These are phyloP conservation scores for Fusarium sp. DNA, from an alignment of 2,329 filamentous ascomycete species.

Conservation along the genomic window DNA sequence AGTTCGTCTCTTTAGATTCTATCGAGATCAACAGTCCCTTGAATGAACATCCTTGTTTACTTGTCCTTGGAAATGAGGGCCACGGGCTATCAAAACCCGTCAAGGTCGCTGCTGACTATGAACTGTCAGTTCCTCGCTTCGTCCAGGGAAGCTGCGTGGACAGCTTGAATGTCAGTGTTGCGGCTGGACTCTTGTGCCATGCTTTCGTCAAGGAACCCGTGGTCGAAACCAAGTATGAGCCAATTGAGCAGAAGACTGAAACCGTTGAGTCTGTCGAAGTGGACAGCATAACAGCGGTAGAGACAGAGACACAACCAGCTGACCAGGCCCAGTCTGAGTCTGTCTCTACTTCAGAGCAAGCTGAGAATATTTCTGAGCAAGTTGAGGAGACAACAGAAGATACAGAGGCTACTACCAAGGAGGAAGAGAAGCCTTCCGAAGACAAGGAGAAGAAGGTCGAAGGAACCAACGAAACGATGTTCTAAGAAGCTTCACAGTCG, in stretches of 20 bases:
- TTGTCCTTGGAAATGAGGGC: constrained; percentile 87
- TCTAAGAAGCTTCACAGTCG: constrained; percentile 14
- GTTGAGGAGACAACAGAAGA: background rate
- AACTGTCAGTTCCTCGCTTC: constrained; percentile 72
- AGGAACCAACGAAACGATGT: constrained; percentile 20
- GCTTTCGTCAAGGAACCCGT: constrained; percentile 66
- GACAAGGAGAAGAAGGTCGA: constrained; percentile 21
- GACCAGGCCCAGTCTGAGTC: background rate
- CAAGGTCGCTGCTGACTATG: constrained; percentile 72
- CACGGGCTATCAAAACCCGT: constrained; percentile 75
- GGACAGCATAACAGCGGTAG: background rate
- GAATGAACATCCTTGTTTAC: constrained; percentile 72
- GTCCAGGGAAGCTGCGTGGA: constrained; percentile 72
- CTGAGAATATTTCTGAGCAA: background rate
- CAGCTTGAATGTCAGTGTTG: constrained; percentile 93
- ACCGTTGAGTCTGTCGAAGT: background rate
- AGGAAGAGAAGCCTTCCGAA: constrained; percentile 10
- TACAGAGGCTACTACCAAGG: background rate
- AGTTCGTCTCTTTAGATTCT: constrained; percentile 61
- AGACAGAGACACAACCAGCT: background rate
- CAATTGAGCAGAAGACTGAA: background rate
- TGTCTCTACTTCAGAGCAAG: background rate
- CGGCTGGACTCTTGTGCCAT: constrained; percentile 79
- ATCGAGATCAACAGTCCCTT: constrained; percentile 66
- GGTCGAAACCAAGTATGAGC: constrained; percentile 21